These are phyloP conservation scores for Carnegiea gigantea DNA, from an alignment of 179 eudicot genomes.

Conservation along the genomic window DNA sequence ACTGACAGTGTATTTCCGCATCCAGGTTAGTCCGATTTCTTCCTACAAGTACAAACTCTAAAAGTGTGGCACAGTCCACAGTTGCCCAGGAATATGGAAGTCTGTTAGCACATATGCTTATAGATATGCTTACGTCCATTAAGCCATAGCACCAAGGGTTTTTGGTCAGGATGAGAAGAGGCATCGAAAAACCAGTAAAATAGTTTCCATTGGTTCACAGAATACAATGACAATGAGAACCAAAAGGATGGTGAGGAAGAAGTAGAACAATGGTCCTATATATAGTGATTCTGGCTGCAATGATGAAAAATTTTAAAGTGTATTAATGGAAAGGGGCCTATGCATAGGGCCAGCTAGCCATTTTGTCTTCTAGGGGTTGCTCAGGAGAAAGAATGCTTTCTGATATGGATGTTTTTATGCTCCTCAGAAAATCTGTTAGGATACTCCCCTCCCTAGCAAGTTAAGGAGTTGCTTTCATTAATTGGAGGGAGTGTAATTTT, in stretches of 20 bases:
- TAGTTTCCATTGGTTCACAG: conserved; percentile 32
- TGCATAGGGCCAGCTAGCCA: not conserved
- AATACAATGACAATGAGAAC: not conserved
- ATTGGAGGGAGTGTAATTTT: too few relatives aligned
- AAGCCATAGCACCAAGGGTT: conserved; percentile 75
- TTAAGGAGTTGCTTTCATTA: too few relatives aligned
- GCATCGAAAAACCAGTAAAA: conserved; percentile 85
- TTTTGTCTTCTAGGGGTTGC: not conserved
- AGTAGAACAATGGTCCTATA: conserved; percentile 3
- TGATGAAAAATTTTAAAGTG: not conserved
- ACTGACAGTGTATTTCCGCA: too few relatives aligned
- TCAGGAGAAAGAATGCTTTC: not conserved
- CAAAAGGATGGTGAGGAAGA: conserved; percentile 1
- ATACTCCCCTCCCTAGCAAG: not conserved
- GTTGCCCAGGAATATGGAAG: too few relatives aligned
- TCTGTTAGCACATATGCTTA: too few relatives aligned
- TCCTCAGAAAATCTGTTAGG: not conserved
- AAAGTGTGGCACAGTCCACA: too few relatives aligned
- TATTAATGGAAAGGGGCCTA: not conserved
- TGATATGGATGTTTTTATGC: not conserved
- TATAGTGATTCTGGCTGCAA: not conserved
- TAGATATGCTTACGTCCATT: conserved; percentile 62
- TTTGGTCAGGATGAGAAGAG: conserved; percentile 40
- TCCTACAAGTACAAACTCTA: too few relatives aligned
- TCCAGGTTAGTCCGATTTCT: too few relatives aligned